Evolutionary conservation across 1,284 basidiomycete genomes (phyloP), one percentile per base, ranked within the genome.

Genomic region (Tilletia setariae): DNA sequence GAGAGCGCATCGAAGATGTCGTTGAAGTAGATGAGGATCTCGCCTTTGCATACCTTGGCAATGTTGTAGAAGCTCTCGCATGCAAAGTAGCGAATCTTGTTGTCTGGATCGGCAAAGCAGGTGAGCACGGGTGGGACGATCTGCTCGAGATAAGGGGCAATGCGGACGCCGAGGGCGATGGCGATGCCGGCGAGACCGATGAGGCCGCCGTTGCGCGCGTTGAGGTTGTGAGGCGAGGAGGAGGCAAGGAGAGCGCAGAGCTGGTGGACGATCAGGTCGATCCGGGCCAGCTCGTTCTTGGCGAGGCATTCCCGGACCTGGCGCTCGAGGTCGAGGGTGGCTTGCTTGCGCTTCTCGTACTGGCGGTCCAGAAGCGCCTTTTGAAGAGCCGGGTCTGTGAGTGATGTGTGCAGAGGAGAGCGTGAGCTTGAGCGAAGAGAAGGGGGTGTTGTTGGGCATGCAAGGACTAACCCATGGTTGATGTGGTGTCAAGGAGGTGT

Each of bases 61-160:
- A 99, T 96, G 84, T 99, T 99, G 86, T 99, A 98, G 78, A 98
- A 86, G 81, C 93, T 94, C 83, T 98, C 95, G 70, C 94, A 95
- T 6, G 95, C 95, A 85, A 94, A 96, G 84, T 96, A 96, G 32
- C 72, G 47, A 72, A 98, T 93, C 81, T 94, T 89, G 83, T 92
- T 93, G 85, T 98, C 96, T 2, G 91, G 87, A 83, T 98, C 96
- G 72, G 90, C 88, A 83, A 98, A 98, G 84, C 95, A 98, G 49
- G 88, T 88, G n/a, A 98, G 86, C 35, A 98, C 87, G 1, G 93
- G 91, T 43, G 90, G 89, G 42, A 97, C 89, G 80, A 98, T 96
- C 75, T 90, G 90, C 69, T 92, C 91, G 86, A 98, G 91, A 85
- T 95, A 95, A 6, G 92, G 91, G 1, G 94, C 90, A 66, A 98